These are phyloP conservation scores for Juglanconis sp. DNA, from an alignment of 2,329 filamentous ascomycete genomes.

Conservation along the genomic window DNA sequence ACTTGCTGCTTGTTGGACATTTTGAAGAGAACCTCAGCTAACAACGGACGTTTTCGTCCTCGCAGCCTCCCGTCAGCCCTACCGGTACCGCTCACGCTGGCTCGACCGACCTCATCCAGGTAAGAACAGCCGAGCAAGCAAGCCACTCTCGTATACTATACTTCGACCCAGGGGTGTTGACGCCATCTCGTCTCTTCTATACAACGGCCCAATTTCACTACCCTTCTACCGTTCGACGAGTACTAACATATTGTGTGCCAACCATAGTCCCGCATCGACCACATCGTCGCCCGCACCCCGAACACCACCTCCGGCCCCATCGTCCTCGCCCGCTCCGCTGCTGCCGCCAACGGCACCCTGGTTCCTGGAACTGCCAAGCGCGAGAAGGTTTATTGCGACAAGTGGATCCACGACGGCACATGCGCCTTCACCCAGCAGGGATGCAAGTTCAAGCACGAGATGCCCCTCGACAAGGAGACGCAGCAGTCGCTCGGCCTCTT, in stretches of 20 bases:
- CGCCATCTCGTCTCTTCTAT: background rate
- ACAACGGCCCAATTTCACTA: no score
- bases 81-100: background rate
- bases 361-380: conserved; percentile 40
- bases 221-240: no score
- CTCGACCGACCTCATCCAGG: conserved; percentile 11
- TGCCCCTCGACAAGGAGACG: conserved; percentile 67
- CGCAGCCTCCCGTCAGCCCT: conserved; percentile 15
- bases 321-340: background rate
- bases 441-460: conserved; percentile 87
- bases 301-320: background rate
- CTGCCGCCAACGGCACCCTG: background rate
- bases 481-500: conserved; percentile 70
- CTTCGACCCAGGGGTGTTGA: conserved; percentile 4
- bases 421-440: conserved; percentile 85
- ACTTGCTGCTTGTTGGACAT: background rate
- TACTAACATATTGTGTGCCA: background rate
- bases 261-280: conserved; percentile 34
- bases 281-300: conserved; percentile 28
- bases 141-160: conserved; percentile 4
- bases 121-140: conserved; percentile 3
- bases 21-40: background rate
- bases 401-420: conserved; percentile 83
- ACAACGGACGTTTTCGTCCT: background rate
- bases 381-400: conserved; percentile 76